A percentile compares a stretch with the other conserved stretches of the same genome.
phyloP scores from a whole-genome alignment of 805 yeast species.

The Saccharomyces jurei region DNA sequence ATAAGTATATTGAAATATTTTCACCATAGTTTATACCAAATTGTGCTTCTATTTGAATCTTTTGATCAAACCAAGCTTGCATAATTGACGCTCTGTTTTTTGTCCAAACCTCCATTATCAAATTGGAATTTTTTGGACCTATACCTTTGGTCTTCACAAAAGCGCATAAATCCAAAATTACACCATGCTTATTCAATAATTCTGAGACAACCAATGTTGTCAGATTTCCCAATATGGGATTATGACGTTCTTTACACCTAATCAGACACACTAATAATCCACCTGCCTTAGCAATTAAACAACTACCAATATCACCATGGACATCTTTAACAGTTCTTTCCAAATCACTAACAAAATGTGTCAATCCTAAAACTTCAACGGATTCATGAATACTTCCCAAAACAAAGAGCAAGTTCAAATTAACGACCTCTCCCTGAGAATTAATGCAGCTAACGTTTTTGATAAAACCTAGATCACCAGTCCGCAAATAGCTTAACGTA shows the following conservation, averaged over 20 bases:
- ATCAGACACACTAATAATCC: slow-evolving; percentile 70
- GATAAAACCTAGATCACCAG: slow-evolving; percentile 91
- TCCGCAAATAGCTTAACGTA: slow-evolving; percentile 62
- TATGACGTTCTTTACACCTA: slow-evolving; percentile 45
- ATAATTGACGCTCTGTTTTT: slow-evolving; percentile 70
- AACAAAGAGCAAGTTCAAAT: slow-evolving; percentile 72
- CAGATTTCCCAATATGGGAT: slow-evolving; percentile 50
- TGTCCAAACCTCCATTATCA: slow-evolving; percentile 47
- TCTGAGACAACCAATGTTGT: slow-evolving; percentile 78
- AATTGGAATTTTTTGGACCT: slow-evolving; percentile 42
- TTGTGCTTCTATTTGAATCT: slow-evolving; percentile 35
- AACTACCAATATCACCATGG: slow-evolving; percentile 36
- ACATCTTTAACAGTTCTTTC: slow-evolving; percentile 56
- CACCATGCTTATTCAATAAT: slow-evolving; percentile 70
- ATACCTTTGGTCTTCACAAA: slow-evolving; percentile 45
- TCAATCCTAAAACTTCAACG: slow-evolving; percentile 83
- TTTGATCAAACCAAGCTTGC: slow-evolving; percentile 44
- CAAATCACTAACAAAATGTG: slow-evolving; percentile 82
- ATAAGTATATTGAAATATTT: slow-evolving; percentile 46
- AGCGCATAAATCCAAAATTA: slow-evolving; percentile 75
- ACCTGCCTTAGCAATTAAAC: slow-evolving; percentile 73
- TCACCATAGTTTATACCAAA: slow-evolving; percentile 65
- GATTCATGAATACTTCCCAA: slow-evolving; percentile 81
- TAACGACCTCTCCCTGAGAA: slow-evolving; percentile 32
- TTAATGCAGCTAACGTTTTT: slow-evolving; percentile 55